Evolutionary conservation across 2,329 filamentous ascomycete species (phyloP).

Genomic region (Hymenoscyphus salicellus): DNA sequence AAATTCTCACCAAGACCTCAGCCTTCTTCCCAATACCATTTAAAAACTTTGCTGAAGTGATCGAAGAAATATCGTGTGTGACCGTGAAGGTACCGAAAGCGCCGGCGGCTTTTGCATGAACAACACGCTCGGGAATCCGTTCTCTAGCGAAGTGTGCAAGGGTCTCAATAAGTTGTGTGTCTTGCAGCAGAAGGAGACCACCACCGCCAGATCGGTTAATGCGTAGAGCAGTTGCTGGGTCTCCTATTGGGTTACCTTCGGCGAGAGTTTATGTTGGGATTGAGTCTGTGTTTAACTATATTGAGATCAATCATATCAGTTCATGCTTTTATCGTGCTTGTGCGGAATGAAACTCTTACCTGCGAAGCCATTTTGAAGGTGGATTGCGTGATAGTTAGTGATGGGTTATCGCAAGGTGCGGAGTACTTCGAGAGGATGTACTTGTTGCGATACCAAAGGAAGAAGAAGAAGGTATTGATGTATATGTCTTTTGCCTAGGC

Average conservation of each 20-base stretch:
- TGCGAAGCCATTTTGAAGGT: slow-evolving; percentile 15
- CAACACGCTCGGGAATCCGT: slow-evolving; percentile 52
- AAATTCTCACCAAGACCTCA: slow-evolving; percentile 45
- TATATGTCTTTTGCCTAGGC: background rate
- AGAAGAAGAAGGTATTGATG: background rate
- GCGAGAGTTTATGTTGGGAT: slow-evolving; percentile 32
- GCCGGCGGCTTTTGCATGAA: slow-evolving; percentile 58
- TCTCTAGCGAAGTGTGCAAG: slow-evolving; percentile 53
- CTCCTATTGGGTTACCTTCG: slow-evolving; percentile 26
- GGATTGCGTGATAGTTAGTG: background rate
- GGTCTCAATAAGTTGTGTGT: slow-evolving; percentile 62
- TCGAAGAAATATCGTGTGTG: slow-evolving; percentile 55
- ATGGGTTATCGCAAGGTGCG: background rate
- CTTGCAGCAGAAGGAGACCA: slow-evolving; percentile 59
- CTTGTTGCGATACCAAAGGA: background rate
- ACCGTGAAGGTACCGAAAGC: slow-evolving; percentile 52
- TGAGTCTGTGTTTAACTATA: slow-evolving; percentile 9
- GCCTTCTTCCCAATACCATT: slow-evolving; percentile 53
- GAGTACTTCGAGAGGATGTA: no score
- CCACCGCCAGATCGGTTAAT: slow-evolving; percentile 19
- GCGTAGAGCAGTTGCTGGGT: slow-evolving; percentile 17
- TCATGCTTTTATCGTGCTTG: background rate
- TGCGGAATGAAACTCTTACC: slow-evolving; percentile 5
- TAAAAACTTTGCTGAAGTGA: slow-evolving; percentile 55
- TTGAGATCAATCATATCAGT: background rate